phyloP scores from a whole-genome alignment of 148 eudicot species.

The Amaranthus palmeri region DNA sequence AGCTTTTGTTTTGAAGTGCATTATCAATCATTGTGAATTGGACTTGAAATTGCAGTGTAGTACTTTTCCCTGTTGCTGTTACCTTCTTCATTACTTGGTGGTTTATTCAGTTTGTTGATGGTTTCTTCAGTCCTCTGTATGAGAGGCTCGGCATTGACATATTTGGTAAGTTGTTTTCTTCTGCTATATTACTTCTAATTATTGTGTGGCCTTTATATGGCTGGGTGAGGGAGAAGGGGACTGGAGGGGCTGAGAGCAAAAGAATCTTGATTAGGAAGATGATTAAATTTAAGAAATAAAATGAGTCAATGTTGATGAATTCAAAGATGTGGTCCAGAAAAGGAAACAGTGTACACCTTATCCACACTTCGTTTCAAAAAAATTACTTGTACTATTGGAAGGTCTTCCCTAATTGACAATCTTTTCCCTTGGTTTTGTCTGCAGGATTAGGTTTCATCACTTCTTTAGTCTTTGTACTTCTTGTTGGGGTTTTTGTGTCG shows the following conservation, averaged over 20 bases:
- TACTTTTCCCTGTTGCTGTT: constrained; percentile 69
- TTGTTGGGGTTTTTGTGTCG: constrained; percentile 84
- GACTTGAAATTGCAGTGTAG: constrained; percentile 44
- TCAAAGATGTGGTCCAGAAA: no score
- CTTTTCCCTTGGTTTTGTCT: no score
- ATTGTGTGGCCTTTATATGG: background rate
- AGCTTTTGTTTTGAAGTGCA: constrained; percentile 4
- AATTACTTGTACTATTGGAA: background rate
- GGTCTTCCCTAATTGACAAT: background rate
- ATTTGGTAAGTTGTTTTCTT: constrained; percentile 34
- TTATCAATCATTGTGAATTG: constrained; percentile 16
- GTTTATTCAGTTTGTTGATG: constrained; percentile 70
- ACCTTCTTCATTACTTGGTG: constrained; percentile 69
- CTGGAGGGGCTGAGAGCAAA: background rate
- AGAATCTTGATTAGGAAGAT: background rate
- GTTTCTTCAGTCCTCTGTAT: constrained; percentile 70
- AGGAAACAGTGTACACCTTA: background rate
- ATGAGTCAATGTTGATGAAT: no score
- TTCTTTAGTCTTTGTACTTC: constrained; percentile 71
- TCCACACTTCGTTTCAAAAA: no score
- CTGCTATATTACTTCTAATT: background rate
- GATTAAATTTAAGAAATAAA: no score
- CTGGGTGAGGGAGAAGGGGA: background rate
- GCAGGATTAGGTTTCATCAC: constrained; percentile 94
- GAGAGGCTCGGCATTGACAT: constrained; percentile 55